Base-by-base conservation (phyloP, 2,329 filamentous ascomycete genomes). In the Fusarium acutatum region DNA sequence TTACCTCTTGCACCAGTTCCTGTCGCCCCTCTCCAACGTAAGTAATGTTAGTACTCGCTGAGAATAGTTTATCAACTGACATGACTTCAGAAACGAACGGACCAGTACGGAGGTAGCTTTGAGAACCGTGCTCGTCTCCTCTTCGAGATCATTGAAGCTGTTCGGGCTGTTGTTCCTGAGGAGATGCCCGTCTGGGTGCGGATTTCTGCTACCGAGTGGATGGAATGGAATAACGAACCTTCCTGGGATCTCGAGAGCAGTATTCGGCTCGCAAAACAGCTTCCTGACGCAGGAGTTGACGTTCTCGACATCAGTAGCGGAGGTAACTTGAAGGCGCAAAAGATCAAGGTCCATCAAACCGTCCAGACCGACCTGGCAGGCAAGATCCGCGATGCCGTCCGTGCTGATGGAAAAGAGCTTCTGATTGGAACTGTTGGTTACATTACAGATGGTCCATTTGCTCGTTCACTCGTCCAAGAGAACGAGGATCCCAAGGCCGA, bases 241-340 rank as follows among this genome's bases (percentile, higher is more conserved):
- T 86, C 84, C 30, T 97, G 94, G 94, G 91, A 89, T 9, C 76
- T 92, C n/a, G 88, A 91, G 47, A 88, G 95, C 73, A 80, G 75
- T 60, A 81, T 81, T 63, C 74, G 70, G 26, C 75, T 82, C n/a
- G 78, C 78, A 56, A 80, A 80, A 79, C 84, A 92, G 15, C 88
- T 98, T 2, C 92, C 93, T 0, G 88, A 88, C 1, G 85, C 87
- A 18, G 95, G 95, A 35, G 88, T 97, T 47, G 95, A 98, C 80
- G 84, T 97, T 22, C 86, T 97, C 35, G 95, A 98, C 80, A 90
- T 97, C 64, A 94, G 91, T 75, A 91, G 91, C 2, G 94, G 91
- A 38, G 95, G 93, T 43, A 93, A 93, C 79, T 88, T 90, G 79
- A 81, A 85, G 40, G 80, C 82, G 49, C 91, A 93, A 79, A 85